Evolutionary conservation across 2,329 filamentous ascomycete genomes (phyloP).

Genomic region (Malbranchea cinnamomea): DNA sequence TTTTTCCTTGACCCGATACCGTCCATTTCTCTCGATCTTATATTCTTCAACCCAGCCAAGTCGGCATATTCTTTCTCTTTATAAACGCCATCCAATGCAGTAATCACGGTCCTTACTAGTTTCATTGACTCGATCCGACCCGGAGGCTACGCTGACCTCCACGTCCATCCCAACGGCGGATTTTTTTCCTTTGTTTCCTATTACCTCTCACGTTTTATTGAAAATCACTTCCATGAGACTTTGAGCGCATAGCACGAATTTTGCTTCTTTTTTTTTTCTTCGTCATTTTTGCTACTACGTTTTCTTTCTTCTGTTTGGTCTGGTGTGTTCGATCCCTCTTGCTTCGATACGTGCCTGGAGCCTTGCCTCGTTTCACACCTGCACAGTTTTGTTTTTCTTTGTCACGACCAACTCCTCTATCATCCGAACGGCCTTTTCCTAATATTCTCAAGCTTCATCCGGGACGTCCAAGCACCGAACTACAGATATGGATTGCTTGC

Average conservation of each 20-base stretch:
- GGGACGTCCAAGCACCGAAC: conserved; percentile 1
- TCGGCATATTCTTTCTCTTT: conserved; percentile 3
- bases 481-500: conserved; percentile 76
- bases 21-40: conserved; percentile 4
- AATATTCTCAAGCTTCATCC: conserved; percentile 1
- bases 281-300: no score
- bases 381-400: conserved; percentile 5
- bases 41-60: conserved; percentile 5
- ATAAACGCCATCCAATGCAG: conserved; percentile 9
- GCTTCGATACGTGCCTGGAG: conserved; percentile 9
- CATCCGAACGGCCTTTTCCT: neutral
- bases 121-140: conserved; percentile 6
- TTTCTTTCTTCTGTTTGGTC: conserved; percentile 12
- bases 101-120: conserved; percentile 11
- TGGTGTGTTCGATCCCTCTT: conserved; percentile 10
- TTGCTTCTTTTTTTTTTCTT: conserved; percentile 17
- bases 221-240: conserved; percentile 22
- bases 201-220: conserved; percentile 4
- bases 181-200: conserved; percentile 10
- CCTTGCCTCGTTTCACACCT: conserved; percentile 9
- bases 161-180: conserved; percentile 13
- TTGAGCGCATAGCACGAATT: conserved; percentile 25
- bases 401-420: neutral
- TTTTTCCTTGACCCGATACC: neutral
- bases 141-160: conserved; percentile 3